Percentiles rank a stretch among this genome's conserved stretches.
phyloP scores from a whole-genome alignment of 2,329 filamentous ascomycete species.

The Fusarium xylarioides region DNA sequence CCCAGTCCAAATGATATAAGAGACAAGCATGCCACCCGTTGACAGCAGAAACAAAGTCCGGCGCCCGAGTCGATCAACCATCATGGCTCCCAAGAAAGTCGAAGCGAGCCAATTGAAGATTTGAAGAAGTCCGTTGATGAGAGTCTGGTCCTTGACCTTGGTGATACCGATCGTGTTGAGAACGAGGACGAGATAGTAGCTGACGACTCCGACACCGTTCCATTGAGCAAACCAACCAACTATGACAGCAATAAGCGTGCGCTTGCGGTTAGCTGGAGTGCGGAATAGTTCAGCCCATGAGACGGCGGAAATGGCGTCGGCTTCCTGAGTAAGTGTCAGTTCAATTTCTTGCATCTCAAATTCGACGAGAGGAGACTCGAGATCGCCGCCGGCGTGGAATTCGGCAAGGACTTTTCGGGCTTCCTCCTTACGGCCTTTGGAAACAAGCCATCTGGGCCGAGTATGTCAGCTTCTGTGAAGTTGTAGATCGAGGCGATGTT shows the following conservation, averaged over 20 bases:
- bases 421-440: slow-evolving; percentile 45
- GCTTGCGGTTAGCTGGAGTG: slow-evolving; percentile 46
- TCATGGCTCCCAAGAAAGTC: slow-evolving; percentile 48
- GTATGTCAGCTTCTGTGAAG: neutral
- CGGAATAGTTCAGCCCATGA: slow-evolving; percentile 50
- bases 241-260: slow-evolving; percentile 30
- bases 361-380: slow-evolving; percentile 50
- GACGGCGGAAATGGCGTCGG: slow-evolving; percentile 46
- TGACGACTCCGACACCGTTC: slow-evolving; percentile 26
- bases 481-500: accelerated
- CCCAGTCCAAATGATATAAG: slow-evolving; percentile 47
- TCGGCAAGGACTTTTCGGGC: slow-evolving; percentile 49
- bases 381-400: slow-evolving; percentile 54
- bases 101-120: slow-evolving; percentile 51
- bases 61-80: slow-evolving; percentile 52
- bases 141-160: slow-evolving; percentile 47
- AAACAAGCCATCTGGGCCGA: slow-evolving; percentile 41
- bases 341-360: slow-evolving; percentile 55
- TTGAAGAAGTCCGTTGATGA: slow-evolving; percentile 44
- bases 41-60: slow-evolving; percentile 51
- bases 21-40: slow-evolving; percentile 48
- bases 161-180: slow-evolving; percentile 51
- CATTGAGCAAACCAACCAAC: slow-evolving; percentile 31
- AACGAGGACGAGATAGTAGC: slow-evolving; percentile 51
- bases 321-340: slow-evolving; percentile 45